These are phyloP conservation scores for Dictyostelium discoideum DNA, from an alignment of 78 protist species.

Conservation along the genomic window DNA sequence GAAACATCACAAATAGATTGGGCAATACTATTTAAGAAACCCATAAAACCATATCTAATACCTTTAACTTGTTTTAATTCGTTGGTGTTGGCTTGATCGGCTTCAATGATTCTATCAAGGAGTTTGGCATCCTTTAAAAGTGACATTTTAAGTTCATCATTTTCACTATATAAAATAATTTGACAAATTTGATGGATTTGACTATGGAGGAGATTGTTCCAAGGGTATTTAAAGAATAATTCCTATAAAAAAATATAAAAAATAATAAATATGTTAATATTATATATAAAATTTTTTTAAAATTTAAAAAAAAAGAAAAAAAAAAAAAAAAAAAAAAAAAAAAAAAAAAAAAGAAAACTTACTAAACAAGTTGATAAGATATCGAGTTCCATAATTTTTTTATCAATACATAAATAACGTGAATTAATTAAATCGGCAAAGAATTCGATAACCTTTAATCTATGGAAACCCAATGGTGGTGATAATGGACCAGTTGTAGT, in stretches of 20 bases:
- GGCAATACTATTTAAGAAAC: conserved; percentile 70
- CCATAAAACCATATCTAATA: conserved; percentile 76
- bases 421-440: conserved; percentile 81
- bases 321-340: too few species aligned
- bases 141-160: conserved; percentile 65
- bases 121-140: conserved; percentile 54
- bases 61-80: conserved; percentile 73
- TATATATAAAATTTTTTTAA: background rate
- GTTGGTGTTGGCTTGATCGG: conserved; percentile 64
- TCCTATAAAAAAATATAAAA: conserved; percentile 15
- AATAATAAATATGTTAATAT: background rate
- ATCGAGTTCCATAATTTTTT: conserved; percentile 69
- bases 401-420: conserved; percentile 82
- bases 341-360: background rate
- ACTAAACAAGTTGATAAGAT: conserved; percentile 77
- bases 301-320: background rate
- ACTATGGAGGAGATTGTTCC: conserved; percentile 82
- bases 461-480: conserved; percentile 81
- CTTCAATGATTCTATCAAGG: conserved; percentile 74
- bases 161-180: conserved; percentile 69
- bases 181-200: conserved; percentile 77
- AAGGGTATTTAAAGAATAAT: conserved; percentile 74
- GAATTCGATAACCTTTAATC: conserved; percentile 81
- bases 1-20: conserved; percentile 33
- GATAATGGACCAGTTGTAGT: conserved; percentile 80